phyloP scores from a whole-genome alignment of 2,329 filamentous ascomycete genomes.

The Monosporascus sp. region DNA sequence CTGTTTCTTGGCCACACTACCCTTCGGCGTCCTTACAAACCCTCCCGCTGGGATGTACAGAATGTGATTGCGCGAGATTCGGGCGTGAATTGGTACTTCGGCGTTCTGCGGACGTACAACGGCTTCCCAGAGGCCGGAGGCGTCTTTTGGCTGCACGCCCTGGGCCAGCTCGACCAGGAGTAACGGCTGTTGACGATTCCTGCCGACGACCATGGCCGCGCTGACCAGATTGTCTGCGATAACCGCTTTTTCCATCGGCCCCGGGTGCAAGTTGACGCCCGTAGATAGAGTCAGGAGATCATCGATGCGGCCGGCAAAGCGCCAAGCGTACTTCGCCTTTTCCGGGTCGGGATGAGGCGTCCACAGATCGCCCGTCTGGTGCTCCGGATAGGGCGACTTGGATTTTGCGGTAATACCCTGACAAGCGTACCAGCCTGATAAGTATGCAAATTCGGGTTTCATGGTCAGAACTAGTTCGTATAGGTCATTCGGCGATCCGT shows the following conservation, averaged over 20 bases:
- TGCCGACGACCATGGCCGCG: conserved; percentile 12
- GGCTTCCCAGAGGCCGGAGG: conserved; percentile 8
- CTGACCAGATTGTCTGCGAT: conserved; percentile 3
- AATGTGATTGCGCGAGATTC: conserved; percentile 12
- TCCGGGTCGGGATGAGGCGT: conserved; percentile 16
- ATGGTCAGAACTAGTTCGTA: conserved; percentile 15
- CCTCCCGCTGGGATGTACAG: conserved; percentile 7
- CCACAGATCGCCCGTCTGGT: conserved; percentile 15
- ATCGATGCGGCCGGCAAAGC: conserved; percentile 18
- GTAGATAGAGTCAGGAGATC: conserved; percentile 18
- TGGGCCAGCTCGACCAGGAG: conserved; percentile 12
- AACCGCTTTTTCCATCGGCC: conserved; percentile 10
- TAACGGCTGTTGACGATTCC: conserved; percentile 11
- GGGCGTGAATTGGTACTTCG: conserved; percentile 9
- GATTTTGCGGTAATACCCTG: conserved; percentile 4
- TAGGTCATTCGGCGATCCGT: conserved; percentile 2
- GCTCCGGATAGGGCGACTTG: conserved; percentile 9
- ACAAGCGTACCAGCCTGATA: conserved; percentile 10
- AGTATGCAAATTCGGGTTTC: conserved; percentile 5
- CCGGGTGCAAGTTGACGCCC: conserved; percentile 15
- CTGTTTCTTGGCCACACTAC: conserved; percentile 8
- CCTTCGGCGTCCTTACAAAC: conserved; percentile 16
- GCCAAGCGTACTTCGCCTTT: conserved; percentile 13
- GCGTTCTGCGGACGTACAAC: conserved; percentile 13
- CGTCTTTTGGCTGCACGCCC: not conserved